phyloP scores from a whole-genome alignment of 140 eudicot genomes.

The Oenanthe javanica region DNA sequence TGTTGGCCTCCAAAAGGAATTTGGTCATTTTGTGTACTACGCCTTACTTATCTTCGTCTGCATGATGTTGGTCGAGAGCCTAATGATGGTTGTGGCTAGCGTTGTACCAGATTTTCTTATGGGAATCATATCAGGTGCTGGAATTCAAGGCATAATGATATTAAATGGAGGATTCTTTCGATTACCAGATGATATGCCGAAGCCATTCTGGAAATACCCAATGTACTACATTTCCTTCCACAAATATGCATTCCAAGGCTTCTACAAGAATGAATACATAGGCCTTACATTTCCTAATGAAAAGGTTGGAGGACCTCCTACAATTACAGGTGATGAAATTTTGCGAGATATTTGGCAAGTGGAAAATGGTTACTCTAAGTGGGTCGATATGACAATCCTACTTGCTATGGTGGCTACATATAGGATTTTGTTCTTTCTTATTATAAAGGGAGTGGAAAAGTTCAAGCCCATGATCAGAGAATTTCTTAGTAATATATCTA shows the following conservation, averaged over 20 bases:
- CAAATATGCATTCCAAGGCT: conserved; percentile 23
- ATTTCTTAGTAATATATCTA: neutral
- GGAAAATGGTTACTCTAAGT: conserved; percentile 24
- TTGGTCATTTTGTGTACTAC: conserved; percentile 1
- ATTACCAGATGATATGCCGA: neutral
- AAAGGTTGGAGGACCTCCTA: conserved; percentile 6
- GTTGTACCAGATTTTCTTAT: conserved; percentile 3
- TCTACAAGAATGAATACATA: conserved; percentile 29
- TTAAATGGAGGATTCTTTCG: conserved; percentile 6
- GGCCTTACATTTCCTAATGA: conserved; percentile 17
- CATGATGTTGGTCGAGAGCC: conserved; percentile 21
- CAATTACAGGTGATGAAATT: conserved; percentile 11
- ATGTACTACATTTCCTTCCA: conserved; percentile 22
- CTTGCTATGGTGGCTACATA: conserved; percentile 19
- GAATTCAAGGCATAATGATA: conserved; percentile 12
- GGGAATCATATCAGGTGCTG: conserved; percentile 12
- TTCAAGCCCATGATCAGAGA: conserved; percentile 17
- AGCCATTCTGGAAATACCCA: conserved; percentile 11
- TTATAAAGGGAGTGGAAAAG: conserved; percentile 19
- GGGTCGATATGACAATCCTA: conserved; percentile 26
- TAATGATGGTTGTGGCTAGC: conserved; percentile 12
- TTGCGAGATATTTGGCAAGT: conserved; percentile 27
- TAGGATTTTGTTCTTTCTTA: conserved; percentile 21
- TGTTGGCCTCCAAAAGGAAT: conserved; percentile 9
- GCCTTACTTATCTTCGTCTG: conserved; percentile 7